These are phyloP conservation scores for Penicillium pulvis DNA, from an alignment of 495 filamentous ascomycete genomes.

Conservation along the genomic window DNA sequence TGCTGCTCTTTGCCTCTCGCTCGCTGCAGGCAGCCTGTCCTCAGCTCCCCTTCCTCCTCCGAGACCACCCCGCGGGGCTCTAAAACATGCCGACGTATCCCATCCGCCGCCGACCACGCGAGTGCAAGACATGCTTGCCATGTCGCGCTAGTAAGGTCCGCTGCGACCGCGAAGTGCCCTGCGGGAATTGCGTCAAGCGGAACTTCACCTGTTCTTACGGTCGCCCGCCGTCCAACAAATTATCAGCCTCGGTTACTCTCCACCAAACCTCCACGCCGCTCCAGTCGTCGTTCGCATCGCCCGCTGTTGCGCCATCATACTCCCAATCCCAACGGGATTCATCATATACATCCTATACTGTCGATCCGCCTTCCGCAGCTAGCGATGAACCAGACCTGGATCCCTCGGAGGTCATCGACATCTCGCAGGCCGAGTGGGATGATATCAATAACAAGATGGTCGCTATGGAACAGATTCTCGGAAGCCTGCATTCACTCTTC, in stretches of 20 bases:
- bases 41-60: conserved; percentile 8
- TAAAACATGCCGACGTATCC: conserved; percentile 41
- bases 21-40: conserved; percentile 22
- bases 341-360: conserved; percentile 16
- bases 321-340: conserved; percentile 15
- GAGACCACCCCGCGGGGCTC: conserved; percentile 19
- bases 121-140: conserved; percentile 52
- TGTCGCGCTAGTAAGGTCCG: conserved; percentile 57
- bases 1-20: conserved; percentile 20
- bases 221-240: conserved; percentile 50
- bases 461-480: conserved; percentile 47
- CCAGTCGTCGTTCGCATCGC: conserved; percentile 22
- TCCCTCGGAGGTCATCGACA: conserved; percentile 35
- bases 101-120: conserved; percentile 48
- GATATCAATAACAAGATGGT: conserved; percentile 48
- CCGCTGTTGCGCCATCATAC: conserved; percentile 12
- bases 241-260: conserved; percentile 17
- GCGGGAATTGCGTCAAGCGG: conserved; percentile 72
- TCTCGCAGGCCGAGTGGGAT: conserved; percentile 49
- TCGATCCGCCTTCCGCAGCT: conserved; percentile 16
- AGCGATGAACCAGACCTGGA: conserved; percentile 26
- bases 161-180: conserved; percentile 73
- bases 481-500: conserved; percentile 41
- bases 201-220: conserved; percentile 73
- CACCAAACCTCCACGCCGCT: conserved; percentile 23